Conservation (phyloP, 2,329 filamentous ascomycete species). For the Exophiala bonariae region DNA sequence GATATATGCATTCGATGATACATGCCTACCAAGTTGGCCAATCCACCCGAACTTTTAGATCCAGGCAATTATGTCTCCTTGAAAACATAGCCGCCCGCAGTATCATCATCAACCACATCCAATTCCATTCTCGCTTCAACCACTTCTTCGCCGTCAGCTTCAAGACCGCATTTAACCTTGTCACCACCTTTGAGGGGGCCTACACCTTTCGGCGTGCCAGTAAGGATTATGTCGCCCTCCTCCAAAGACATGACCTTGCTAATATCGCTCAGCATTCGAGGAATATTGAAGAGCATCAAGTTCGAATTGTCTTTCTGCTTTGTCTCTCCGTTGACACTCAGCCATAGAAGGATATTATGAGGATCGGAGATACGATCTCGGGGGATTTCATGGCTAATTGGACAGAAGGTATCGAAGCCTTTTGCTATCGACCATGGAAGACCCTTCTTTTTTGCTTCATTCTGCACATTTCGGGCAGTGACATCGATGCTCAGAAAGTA, state of each 20-base stretch:
- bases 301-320: slow-evolving; percentile 87
- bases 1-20: too few species aligned
- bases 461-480: slow-evolving; percentile 93
- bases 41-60: too few species aligned
- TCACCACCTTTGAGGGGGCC: slow-evolving; percentile 83
- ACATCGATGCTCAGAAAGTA: slow-evolving; percentile 95
- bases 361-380: slow-evolving; percentile 82
- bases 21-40: too few species aligned
- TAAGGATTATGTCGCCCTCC: slow-evolving; percentile 88
- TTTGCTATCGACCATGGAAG: slow-evolving; percentile 96
- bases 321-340: slow-evolving; percentile 76
- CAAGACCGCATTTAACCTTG: slow-evolving; percentile 79
- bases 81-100: slow-evolving; percentile 75
- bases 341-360: slow-evolving; percentile 81
- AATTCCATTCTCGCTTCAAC: slow-evolving; percentile 85
- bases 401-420: slow-evolving; percentile 96
- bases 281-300: slow-evolving; percentile 91
- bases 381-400: slow-evolving; percentile 76
- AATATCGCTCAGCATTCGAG: slow-evolving; percentile 84
- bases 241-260: slow-evolving; percentile 93
- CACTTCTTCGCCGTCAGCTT: slow-evolving; percentile 76
- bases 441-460: slow-evolving; percentile 95
- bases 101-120: slow-evolving; percentile 66
- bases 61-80: slow-evolving; percentile 59
- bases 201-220: slow-evolving; percentile 96